Conservation (phyloP, 139 green algal genomes). For the Picochlorum sp. region DNA sequence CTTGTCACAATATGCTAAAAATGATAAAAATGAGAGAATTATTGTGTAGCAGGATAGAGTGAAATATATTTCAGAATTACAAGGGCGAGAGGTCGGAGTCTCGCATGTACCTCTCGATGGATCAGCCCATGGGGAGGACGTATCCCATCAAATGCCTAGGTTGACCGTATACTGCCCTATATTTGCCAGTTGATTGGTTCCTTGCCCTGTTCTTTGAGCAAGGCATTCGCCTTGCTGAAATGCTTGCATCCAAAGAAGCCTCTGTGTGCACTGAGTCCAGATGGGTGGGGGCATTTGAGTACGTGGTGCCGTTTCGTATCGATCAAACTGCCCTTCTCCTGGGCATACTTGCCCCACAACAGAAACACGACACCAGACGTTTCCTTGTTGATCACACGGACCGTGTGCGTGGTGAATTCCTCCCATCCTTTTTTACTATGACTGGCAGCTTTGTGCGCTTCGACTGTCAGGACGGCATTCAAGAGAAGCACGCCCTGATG, state of each 20-base stretch:
- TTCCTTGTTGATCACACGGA: constrained; percentile 54
- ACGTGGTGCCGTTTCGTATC: constrained; percentile 54
- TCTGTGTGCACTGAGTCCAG: constrained; percentile 52
- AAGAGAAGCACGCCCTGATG: constrained; percentile 81
- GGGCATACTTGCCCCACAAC: constrained; percentile 78
- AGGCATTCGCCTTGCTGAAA: constrained; percentile 69
- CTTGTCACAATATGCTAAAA: no score
- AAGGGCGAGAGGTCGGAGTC: no score
- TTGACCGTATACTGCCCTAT: not conserved
- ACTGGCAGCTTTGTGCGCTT: constrained; percentile 64
- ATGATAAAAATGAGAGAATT: no score
- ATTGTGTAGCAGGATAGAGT: no score
- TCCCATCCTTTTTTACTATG: constrained; percentile 90
- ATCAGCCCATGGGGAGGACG: no score
- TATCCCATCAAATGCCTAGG: no score
- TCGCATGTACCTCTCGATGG: no score
- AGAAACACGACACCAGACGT: constrained; percentile 77
- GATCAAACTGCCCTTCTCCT: constrained; percentile 40
- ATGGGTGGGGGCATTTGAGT: constrained; percentile 61
- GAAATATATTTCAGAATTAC: no score
- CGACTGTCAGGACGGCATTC: constrained; percentile 89
- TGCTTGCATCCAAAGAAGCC: constrained; percentile 86
- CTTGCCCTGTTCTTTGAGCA: constrained; percentile 53
- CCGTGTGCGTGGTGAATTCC: constrained; percentile 75
- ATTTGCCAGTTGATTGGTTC: constrained; percentile 75